Evolutionary conservation across 1,284 basidiomycete species (phyloP), one percentile per base, ranked within the genome.

Genomic region (Salmacisia buchloeana): DNA sequence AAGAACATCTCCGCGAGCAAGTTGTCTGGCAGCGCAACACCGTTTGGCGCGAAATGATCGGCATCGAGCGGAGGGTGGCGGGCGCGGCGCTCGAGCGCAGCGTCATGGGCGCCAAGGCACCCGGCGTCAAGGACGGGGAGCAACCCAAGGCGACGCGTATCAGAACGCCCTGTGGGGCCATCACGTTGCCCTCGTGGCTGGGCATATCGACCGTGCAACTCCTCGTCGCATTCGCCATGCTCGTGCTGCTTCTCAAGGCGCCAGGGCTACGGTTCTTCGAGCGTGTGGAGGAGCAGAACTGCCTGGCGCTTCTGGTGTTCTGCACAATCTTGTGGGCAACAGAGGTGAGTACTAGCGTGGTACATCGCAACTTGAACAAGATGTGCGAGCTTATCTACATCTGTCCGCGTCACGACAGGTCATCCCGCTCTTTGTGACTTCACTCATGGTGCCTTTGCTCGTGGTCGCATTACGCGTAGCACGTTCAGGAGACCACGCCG

Each of bases 11-110:
- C 62, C 87, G 94, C 33, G 94, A 98, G 64, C 81, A 83, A 68
- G 89, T 94, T 65, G 92, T 92, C 1, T 94, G 91, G 90, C 91
- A 94, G 76, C 86, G 92, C 52, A 91, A 94, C 75, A 94, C 91
- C 0, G 90, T 98, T 3, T 98, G 94, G 94, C 85, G 94, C 31
- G 91, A 94, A 80, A 97, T 98, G 94, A 93, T 98, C 71, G 89
- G 89, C 13, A 87, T 88, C 35, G 91, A 93, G 74, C 86, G 93
- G 5, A 63, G 77, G 15, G 79, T 77, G 1, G 74, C 76, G 62
- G 78, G 74, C 25, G 78, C 78, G 0, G 71, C 74, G 43, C 69
- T 79, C n/a, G 75, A 78, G 61, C 59, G 67, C 39, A 68, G 69
- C 38, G 68, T 77, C 12, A 76, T 78, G 69, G 71, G 73, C 13